These are phyloP conservation scores for Herpotrichia juniperi DNA, from an alignment of 2,329 filamentous ascomycete genomes.

Conservation along the genomic window DNA sequence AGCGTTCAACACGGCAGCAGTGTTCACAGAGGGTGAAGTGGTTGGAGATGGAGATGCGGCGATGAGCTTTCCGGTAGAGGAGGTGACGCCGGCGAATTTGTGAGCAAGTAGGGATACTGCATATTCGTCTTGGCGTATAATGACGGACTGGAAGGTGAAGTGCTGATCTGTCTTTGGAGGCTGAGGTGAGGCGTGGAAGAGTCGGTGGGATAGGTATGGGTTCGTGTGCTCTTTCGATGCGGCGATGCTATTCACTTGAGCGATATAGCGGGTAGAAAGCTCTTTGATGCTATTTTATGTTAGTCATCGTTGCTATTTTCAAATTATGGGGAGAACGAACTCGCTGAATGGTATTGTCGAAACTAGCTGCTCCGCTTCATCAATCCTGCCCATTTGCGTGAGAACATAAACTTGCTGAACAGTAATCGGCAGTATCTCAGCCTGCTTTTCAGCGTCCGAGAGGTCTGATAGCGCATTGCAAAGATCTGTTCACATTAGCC, in stretches of 20 bases:
- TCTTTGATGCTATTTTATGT: conserved; percentile 64
- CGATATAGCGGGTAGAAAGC: conserved; percentile 68
- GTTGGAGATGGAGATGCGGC: conserved; percentile 53
- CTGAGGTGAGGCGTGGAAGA: conserved; percentile 61
- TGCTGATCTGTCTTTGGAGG: conserved; percentile 66
- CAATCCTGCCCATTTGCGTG: conserved; percentile 67
- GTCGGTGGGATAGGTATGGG: conserved; percentile 70
- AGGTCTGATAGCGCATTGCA: conserved; percentile 78
- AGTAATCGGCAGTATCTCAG: conserved; percentile 75
- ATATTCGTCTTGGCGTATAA: conserved; percentile 67
- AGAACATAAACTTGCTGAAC: conserved; percentile 79
- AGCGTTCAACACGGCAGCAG: conserved; percentile 70
- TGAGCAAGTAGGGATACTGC: conserved; percentile 69
- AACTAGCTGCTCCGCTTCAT: conserved; percentile 69
- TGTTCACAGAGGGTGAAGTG: conserved; percentile 58
- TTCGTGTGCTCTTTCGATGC: conserved; percentile 59
- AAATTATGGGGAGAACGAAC: conserved; percentile 52
- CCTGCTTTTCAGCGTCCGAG: conserved; percentile 73
- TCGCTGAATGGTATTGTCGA: conserved; percentile 65
- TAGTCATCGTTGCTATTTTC: background rate
- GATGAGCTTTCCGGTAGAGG: conserved; percentile 59
- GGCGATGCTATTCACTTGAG: conserved; percentile 68
- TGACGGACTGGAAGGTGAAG: conserved; percentile 72
- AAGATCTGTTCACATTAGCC: conserved; percentile 54
- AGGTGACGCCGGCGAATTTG: conserved; percentile 70